Conservation (phyloP, 768 basidiomycete species). For the Gelatoporia subvermispora region DNA sequence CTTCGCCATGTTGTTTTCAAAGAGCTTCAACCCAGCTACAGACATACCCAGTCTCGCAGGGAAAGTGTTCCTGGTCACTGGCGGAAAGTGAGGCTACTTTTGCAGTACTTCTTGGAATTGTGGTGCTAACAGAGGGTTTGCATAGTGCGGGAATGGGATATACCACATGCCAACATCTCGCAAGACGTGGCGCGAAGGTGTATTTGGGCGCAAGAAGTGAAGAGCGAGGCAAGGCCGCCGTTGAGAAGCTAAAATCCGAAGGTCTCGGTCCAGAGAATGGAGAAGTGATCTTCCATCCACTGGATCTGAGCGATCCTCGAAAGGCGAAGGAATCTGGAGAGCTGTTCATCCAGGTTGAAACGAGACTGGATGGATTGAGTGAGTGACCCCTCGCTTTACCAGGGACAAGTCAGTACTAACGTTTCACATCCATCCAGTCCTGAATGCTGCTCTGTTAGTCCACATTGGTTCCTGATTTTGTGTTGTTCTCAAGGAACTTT, state of each 20-base stretch:
- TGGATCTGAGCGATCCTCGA: constrained; percentile 36
- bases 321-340: constrained; percentile 30
- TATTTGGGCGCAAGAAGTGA: constrained; percentile 32
- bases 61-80: constrained; percentile 46
- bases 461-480: too few relatives aligned
- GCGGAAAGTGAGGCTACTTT: constrained; percentile 38
- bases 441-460: constrained; percentile 50
- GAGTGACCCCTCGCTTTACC: constrained; percentile 6
- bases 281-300: constrained; percentile 29
- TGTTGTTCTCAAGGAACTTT: background rate
- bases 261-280: constrained; percentile 26
- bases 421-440: constrained; percentile 31
- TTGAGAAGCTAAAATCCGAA: constrained; percentile 29
- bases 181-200: constrained; percentile 37
- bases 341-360: constrained; percentile 33
- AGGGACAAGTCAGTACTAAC: constrained; percentile 18
- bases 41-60: constrained; percentile 44
- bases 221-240: constrained; percentile 26
- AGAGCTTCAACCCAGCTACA: constrained; percentile 22
- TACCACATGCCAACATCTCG: constrained; percentile 33
- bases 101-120: background rate
- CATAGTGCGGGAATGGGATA: constrained; percentile 33
- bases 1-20: constrained; percentile 5
- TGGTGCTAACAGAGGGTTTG: background rate
- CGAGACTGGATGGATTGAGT: constrained; percentile 42